These are phyloP conservation scores for Nepenthes alata DNA, from an alignment of 179 eudicot species.

Conservation along the genomic window DNA sequence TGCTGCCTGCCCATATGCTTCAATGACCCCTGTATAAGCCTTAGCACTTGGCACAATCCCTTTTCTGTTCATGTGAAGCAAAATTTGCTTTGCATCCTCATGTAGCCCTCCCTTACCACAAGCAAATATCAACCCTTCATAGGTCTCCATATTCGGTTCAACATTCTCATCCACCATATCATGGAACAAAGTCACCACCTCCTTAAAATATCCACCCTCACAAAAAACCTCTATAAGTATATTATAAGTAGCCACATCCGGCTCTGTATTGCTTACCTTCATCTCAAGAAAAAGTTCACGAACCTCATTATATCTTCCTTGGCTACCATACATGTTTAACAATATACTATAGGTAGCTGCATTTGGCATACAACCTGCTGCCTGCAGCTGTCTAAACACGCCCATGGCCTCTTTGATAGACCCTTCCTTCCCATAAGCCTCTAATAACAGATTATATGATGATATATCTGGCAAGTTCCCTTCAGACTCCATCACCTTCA, in stretches of 20 bases:
- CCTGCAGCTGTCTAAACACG: slow-evolving; percentile 90
- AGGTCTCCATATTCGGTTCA: slow-evolving; percentile 92
- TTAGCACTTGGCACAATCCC: slow-evolving; percentile 72
- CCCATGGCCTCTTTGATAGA: slow-evolving; percentile 69
- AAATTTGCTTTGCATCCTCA: slow-evolving; percentile 58
- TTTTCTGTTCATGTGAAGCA: slow-evolving; percentile 57
- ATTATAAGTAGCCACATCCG: slow-evolving; percentile 79
- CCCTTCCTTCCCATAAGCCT: slow-evolving; percentile 71
- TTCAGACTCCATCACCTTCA: slow-evolving; percentile 58
- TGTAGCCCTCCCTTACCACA: slow-evolving; percentile 93
- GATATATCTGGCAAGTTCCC: slow-evolving; percentile 79
- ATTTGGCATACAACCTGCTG: slow-evolving; percentile 75
- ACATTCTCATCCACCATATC: slow-evolving; percentile 92
- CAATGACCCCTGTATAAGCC: slow-evolving; percentile 74
- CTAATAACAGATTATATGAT: slow-evolving; percentile 73
- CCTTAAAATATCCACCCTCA: slow-evolving; percentile 92
- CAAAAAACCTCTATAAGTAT: slow-evolving; percentile 85
- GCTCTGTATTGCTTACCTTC: slow-evolving; percentile 87
- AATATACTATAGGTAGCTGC: slow-evolving; percentile 72
- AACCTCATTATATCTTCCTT: slow-evolving; percentile 85
- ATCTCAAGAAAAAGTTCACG: slow-evolving; percentile 89
- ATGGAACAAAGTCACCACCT: slow-evolving; percentile 84
- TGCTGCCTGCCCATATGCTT: slow-evolving; percentile 84
- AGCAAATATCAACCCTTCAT: slow-evolving; percentile 76
- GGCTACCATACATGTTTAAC: slow-evolving; percentile 68